These are phyloP conservation scores for Talaromyces sp. DNA, from an alignment of 2,329 filamentous ascomycete species.

Conservation along the genomic window DNA sequence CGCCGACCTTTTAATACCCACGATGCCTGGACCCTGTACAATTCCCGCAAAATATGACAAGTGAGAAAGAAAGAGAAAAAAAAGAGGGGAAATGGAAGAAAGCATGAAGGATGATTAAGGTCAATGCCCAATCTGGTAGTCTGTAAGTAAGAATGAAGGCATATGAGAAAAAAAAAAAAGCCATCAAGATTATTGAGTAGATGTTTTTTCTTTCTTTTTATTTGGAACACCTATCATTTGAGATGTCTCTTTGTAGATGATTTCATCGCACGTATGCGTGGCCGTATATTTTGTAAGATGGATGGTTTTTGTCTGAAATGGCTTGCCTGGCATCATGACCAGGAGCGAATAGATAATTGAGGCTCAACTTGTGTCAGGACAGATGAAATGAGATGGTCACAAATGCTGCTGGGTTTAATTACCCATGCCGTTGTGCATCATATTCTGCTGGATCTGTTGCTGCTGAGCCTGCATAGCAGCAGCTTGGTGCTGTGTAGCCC, in stretches of 20 bases:
- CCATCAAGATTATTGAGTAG: background rate
- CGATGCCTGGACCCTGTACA: constrained; percentile 29
- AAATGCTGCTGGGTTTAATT: constrained; percentile 27
- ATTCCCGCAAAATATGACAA: constrained; percentile 12
- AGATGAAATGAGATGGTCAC: constrained; percentile 6
- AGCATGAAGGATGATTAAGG: background rate
- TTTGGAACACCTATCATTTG: background rate
- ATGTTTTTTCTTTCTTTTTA: background rate
- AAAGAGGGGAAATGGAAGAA: constrained; percentile 12
- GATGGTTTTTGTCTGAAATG: background rate
- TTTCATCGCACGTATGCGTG: background rate
- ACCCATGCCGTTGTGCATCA: constrained; percentile 47
- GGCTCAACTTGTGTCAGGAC: too few relatives aligned
- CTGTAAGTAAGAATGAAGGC: too few relatives aligned
- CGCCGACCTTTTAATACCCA: constrained; percentile 30
- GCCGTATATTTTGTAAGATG: background rate
- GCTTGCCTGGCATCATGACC: too few relatives aligned
- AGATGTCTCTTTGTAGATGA: background rate
- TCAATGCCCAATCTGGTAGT: background rate
- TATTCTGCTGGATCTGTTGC: constrained; percentile 42
- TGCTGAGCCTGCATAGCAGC: constrained; percentile 41
- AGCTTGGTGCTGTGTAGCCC: constrained; percentile 28
- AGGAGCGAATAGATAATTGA: too few relatives aligned
- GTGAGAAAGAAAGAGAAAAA: constrained; percentile 9
- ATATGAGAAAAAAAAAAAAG: background rate